Evolutionary conservation across 2,329 filamentous ascomycete species (phyloP).

Genomic region (Alternaria postmessia): DNA sequence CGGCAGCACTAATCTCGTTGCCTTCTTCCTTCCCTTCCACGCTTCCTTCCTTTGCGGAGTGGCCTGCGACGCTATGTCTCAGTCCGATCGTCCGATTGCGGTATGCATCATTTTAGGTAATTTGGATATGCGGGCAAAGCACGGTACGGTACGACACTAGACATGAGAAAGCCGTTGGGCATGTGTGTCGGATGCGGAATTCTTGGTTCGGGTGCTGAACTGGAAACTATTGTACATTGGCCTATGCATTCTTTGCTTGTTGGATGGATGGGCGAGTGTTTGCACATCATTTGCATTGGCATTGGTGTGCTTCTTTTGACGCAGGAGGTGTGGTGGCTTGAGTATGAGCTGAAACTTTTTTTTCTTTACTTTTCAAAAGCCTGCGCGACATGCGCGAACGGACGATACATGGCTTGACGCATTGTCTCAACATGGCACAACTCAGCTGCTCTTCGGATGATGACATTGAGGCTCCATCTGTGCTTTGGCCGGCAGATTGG

Average conservation of each 20-base stretch:
- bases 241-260: not conserved
- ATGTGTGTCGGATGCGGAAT: not conserved
- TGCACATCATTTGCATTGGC: not conserved
- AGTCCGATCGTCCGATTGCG: not conserved
- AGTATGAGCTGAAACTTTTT: not conserved
- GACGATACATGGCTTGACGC: not conserved
- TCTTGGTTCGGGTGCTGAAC: not conserved
- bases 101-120: not conserved
- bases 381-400: not conserved
- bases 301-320: not conserved
- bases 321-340: slow-evolving; percentile 3
- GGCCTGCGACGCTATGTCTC: not conserved
- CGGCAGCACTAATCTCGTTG: slow-evolving; percentile 6
- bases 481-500: not conserved
- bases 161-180: not conserved
- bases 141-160: not conserved
- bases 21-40: not conserved
- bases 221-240: not conserved
- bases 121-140: not conserved
- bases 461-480: not conserved
- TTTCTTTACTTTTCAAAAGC: not conserved
- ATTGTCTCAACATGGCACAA: not conserved
- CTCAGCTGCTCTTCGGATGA: slow-evolving; percentile 1
- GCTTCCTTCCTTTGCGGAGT: not conserved
- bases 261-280: not conserved